Evolutionary conservation across 305 asterid species (phyloP), one percentile per base, ranked within the genome.

Genomic region (Solanum hybrid): DNA sequence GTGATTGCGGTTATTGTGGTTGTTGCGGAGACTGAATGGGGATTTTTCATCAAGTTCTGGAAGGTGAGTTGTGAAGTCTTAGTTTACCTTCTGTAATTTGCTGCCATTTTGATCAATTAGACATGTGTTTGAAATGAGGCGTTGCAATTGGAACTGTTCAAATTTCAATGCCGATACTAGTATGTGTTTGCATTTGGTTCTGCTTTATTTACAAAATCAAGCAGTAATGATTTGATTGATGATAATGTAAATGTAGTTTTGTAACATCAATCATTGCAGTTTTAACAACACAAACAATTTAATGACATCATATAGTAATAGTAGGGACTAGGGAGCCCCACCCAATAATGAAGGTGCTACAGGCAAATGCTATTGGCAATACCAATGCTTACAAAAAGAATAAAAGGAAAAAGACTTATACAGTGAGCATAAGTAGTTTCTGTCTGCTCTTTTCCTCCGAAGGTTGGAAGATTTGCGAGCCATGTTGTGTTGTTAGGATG

Each of bases 21-120:
- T 78, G 93, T 96, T 73, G 99, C 98, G 69, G 99, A 96, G 95
- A 97, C 96, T 8, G 99, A 97, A 90, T 97, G 99, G 99, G 94
- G 91, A 87, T 93, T 94, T 90, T 84, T 97, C 86, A 86, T 94
- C 91, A 94, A 93, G 92, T 97, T 96, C 91, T 97, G 91, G 85
- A 97, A 96, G 99, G 99, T 96, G 46, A 26, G 69, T 67, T 86
- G 29, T 51, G 18, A 46, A 28, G 28, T 51, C 31, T 18, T 84
- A 3, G 11, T 46, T 83, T 83, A 5, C 11, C 10, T 28, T 83
- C 0, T 46, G 74, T 3, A 51, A 1, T 51, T 84, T 84, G 31
- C 20, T 51, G 22, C 1, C 22, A 10, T 84, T 29, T 57, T 57
- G n/a, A 57, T 57, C n/a, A 18, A 51, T 18, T 51, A 51, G 67